Evolutionary conservation across 345 rosid genomes (phyloP), one percentile per base, ranked within the genome.

Genomic region (Kandelia obovata): DNA sequence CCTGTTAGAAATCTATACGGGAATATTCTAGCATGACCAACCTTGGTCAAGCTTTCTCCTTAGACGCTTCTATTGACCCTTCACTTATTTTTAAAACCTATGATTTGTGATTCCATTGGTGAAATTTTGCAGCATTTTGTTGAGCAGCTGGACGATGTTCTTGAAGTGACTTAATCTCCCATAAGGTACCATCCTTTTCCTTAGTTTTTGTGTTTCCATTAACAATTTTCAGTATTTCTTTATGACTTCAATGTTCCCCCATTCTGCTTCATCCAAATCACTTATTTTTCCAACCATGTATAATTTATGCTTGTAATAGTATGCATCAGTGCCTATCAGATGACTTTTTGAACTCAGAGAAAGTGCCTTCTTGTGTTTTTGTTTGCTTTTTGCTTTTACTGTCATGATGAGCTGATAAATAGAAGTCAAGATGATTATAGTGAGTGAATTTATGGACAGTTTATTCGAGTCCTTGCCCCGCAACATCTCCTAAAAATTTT

Each of bases 391-490:
- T 55, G 66, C 64, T 72, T 73, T 77, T 63, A 43, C 87, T 92
- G 99, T 81, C 86, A 79, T 2, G 86, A 89, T 69, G 99, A 92
- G 72, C 93, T 96, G 64, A 69, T 88, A 68, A 79, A 70, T 75
- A 92, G 95, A 76, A 83, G 99, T 73, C 84, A 89, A 77, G 98
- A 96, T 81, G 96, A 96, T 81, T 92, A 92, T 76, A 84, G 96
- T 92, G 81, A 85, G 96, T 62, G 62, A 43, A 70, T 77, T 49
- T 55, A n/a, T 17, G 16, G 64, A 61, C 25, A 74, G 21, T 21
- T 67, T 31, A 25, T 68, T 73, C 70, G 68, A 52, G 21, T 64
- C 71, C 26, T 32, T 15, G 5, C 51, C 47, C 10, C 10, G 6
- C 49, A 43, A 13, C 62, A 28, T 73, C 53, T 75, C 60, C 73